Conservation (phyloP, 108 stramenopile species). For the Nitzschia putrida region DNA sequence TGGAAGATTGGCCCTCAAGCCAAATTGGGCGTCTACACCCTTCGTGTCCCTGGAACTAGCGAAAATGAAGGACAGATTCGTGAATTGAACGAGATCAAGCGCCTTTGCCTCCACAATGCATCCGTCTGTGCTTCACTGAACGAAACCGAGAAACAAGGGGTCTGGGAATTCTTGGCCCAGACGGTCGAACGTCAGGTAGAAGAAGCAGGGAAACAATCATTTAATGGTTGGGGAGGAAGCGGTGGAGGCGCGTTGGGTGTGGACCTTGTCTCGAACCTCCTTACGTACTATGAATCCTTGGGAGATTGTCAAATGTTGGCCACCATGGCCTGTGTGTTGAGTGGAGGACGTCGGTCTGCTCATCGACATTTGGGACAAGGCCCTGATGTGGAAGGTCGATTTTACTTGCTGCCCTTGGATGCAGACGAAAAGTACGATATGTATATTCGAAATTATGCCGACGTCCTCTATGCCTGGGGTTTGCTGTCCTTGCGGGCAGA, state of each 20-base stretch:
- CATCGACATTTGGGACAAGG: neutral
- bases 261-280: constrained; percentile 55
- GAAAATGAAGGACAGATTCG: neutral
- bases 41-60: constrained; percentile 4
- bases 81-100: constrained; percentile 27
- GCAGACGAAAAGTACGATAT: constrained; percentile 60
- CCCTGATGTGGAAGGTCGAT: constrained; percentile 5
- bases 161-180: constrained; percentile 75
- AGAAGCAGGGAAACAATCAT: constrained; percentile 31
- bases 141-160: constrained; percentile 63
- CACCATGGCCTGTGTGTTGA: constrained; percentile 76
- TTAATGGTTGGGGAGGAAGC: constrained; percentile 69
- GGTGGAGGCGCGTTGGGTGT: constrained; percentile 65
- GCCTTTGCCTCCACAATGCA: constrained; percentile 75
- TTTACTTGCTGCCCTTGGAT: constrained; percentile 49
- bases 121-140: constrained; percentile 42
- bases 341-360: constrained; percentile 24
- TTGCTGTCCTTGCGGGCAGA: constrained; percentile 64
- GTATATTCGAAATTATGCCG: constrained; percentile 65
- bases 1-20: neutral
- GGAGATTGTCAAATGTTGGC: constrained; percentile 83
- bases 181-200: constrained; percentile 42
- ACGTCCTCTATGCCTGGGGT: constrained; percentile 74
- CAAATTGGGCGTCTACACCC: constrained; percentile 24
- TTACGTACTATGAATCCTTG: constrained; percentile 68